Conservation (phyloP, 2,329 filamentous ascomycete genomes). For the Ceratocystis cubensis region DNA sequence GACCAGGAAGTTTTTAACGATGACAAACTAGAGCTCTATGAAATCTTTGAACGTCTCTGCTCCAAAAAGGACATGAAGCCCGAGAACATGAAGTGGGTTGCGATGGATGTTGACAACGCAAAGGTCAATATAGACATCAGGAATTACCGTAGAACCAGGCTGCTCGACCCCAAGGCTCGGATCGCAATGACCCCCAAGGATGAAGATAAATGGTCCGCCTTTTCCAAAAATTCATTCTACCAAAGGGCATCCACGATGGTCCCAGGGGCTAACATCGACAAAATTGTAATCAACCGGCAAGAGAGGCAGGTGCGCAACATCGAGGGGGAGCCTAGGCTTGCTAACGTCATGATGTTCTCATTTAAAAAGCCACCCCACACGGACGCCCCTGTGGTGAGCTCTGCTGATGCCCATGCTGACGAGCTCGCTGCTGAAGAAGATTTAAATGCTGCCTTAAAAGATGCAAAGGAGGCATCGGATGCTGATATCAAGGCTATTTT, state of each 20-base stretch:
- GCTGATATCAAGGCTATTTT: too few relatives aligned
- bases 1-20: accelerated
- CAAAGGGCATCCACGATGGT: background rate
- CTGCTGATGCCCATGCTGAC: too few relatives aligned
- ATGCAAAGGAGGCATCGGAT: too few relatives aligned
- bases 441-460: too few relatives aligned
- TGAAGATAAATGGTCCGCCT: background rate
- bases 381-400: too few relatives aligned
- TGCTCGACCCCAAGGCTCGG: background rate
- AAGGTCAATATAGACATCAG: background rate
- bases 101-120: background rate
- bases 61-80: background rate
- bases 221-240: background rate
- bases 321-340: too few relatives aligned
- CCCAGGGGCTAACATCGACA: background rate
- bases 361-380: too few relatives aligned
- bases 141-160: background rate
- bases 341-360: too few relatives aligned
- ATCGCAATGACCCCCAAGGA: background rate
- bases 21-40: background rate
- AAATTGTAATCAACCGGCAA: background rate
- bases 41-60: background rate
- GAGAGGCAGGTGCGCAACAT: too few relatives aligned
- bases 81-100: background rate
- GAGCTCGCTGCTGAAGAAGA: too few relatives aligned